Evolutionary conservation across 148 eudicot genomes (phyloP), one percentile per base, ranked within the genome.

Genomic region (Camellia japonica): DNA sequence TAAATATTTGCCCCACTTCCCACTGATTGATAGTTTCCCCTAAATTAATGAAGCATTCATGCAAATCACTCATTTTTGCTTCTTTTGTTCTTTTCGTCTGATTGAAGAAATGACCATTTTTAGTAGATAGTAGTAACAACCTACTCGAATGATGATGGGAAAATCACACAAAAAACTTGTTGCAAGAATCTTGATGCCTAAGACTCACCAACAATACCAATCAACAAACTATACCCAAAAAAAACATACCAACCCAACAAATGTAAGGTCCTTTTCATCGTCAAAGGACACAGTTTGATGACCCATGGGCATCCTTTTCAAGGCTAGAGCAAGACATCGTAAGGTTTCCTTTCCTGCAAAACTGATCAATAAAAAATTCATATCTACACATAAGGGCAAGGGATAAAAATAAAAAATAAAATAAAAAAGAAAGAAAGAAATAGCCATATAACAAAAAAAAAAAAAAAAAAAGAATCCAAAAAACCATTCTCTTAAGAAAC

Each of bases 171-270:
- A 4, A 49, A 4, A 14, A 77, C 23, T 65, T 38, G 49, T 44
- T 63, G 78, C 60, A 66, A 49, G 52, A 75, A 76, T 42, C 19
- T 64, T 10, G 59, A 38, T 52, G 46, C 38, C 18, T 19, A 72
- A 14, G 69, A 74, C 30, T 10, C 52, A 70, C 51, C 79, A 16
- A 68, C 9, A 38, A 74, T 18, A 63, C 63, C 77, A 73, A 82
- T 52, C 44, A 70, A 15, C 46, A 70, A 71, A 44, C 30, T 78
- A 19, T 44, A 65, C 38, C 38, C 85, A 86, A 84, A 88, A 91
- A 88, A 86, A 87, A 92, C 99, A 88, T 92, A 97, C 99, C 98
- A 97, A 89, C 93, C 97, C 99, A 92, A 97, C 88, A 90, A 97
- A 94, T 67, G 99, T 97, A 69, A 97, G 98, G 80, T 94, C 98